Evolutionary conservation across 306 rosid genomes (phyloP).

Genomic region (Corylus heterophylla): DNA sequence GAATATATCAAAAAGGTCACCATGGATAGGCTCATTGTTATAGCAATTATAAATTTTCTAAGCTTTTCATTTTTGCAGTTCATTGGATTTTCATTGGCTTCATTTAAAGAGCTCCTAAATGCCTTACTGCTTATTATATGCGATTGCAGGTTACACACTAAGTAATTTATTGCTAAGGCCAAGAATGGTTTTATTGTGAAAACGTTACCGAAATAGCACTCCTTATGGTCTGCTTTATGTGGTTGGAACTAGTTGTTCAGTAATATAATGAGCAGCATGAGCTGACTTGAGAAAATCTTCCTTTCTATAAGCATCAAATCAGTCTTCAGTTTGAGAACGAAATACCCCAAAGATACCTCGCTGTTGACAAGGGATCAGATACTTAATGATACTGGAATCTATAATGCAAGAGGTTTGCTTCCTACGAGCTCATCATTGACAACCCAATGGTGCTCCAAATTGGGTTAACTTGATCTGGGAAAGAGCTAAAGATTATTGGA

Average conservation of each 20-base stretch:
- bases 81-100: not conserved
- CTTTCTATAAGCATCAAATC: conserved; percentile 11
- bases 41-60: not conserved
- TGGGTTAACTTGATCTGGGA: not conserved
- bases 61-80: not conserved
- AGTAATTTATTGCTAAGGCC: not conserved
- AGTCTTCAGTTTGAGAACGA: conserved; percentile 5
- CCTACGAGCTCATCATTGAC: not conserved
- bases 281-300: not conserved
- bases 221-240: not conserved
- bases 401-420: not conserved
- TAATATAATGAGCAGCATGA: not conserved
- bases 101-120: not conserved
- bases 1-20: not conserved
- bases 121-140: not conserved
- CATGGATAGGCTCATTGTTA: not conserved
- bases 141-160: not conserved
- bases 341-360: not conserved
- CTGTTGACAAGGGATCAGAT: not conserved
- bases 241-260: not conserved
- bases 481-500: not conserved
- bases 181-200: not conserved
- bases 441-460: not conserved
- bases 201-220: not conserved
- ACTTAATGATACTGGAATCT: not conserved